These are phyloP conservation scores for Blastomyces gilchristii DNA, from an alignment of 2,329 filamentous ascomycete species.

Conservation along the genomic window DNA sequence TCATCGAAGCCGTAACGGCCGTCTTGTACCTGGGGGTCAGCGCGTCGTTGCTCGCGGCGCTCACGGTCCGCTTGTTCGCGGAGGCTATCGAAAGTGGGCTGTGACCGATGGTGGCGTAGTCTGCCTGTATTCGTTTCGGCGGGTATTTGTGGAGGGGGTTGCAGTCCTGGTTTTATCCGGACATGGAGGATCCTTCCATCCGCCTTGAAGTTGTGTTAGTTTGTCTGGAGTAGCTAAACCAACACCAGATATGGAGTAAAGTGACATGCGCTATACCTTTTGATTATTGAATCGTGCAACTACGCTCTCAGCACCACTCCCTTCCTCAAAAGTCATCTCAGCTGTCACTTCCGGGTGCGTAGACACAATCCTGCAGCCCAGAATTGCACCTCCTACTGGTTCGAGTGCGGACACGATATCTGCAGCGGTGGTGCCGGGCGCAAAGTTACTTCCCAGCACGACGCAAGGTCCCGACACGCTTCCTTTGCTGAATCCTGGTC, in stretches of 20 bases:
- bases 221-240: neutral
- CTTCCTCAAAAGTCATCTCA: conserved; percentile 49
- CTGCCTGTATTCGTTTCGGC: neutral
- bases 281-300: conserved; percentile 54
- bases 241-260: neutral
- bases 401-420: conserved; percentile 54
- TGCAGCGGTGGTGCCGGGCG: conserved; percentile 54
- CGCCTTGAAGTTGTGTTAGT: conserved; percentile 33
- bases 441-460: conserved; percentile 54
- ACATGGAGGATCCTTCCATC: conserved; percentile 52
- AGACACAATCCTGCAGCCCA: conserved; percentile 45
- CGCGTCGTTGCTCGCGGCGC: conserved; percentile 26
- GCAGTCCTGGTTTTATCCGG: conserved; percentile 37
- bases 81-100: conserved; percentile 25
- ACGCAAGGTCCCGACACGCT: conserved; percentile 43
- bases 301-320: conserved; percentile 47
- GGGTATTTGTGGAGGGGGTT: conserved; percentile 3
- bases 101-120: conserved; percentile 12
- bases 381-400: conserved; percentile 42
- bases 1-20: conserved; percentile 32
- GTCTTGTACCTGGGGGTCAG: conserved; percentile 29
- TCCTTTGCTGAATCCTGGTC: conserved; percentile 42
- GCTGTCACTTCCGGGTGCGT: conserved; percentile 49
- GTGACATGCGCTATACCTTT: conserved; percentile 38
- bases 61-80: conserved; percentile 34